Base-by-base conservation (phyloP, 2,329 filamentous ascomycete species). In the Fusarium sp. region DNA sequence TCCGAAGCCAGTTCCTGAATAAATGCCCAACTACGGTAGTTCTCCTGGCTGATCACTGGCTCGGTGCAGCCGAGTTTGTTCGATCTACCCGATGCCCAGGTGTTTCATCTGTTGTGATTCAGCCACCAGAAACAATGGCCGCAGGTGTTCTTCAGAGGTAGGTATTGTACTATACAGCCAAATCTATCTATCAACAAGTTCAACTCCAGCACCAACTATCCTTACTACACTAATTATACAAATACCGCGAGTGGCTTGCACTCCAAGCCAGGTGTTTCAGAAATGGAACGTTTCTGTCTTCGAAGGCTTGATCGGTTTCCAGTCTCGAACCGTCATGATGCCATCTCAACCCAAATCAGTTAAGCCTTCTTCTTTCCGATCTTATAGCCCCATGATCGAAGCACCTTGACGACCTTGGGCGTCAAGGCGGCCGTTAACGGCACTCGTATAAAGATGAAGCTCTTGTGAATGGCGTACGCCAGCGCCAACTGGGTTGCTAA, bases 381-480 rank as follows among this genome's bases (percentile, higher is more conserved):
- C 77, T 98, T 89, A 91, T 93, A 98, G 8, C 96, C 96, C 93
- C 95, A 97, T 15, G 89, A 86, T 69, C 95, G 86, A 28, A 99
- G 84, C 15, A 90, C 88, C 81, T 93, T 97, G 75, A 98, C 96
- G n/a, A 98, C 91, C 81, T 97, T 98, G 3, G 96, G 96, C 11
- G 93, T 94, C 33, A 98, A 86, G 5, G 94, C 95, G 15, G 93
- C 94, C 2, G 96, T 96, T 68, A 98, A 82, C 11, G 96, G 96
- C 12, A 99, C 93, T n/a, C 96, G 89, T 70, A 98, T 80, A 80
- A 99, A 97, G 75, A 99, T 98, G 80, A 98, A 93, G 73, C 92
- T 97, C 83, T 99, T 99, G 85, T 99, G 96, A 61, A 99, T 93
- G 28, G 95, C 95, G 77, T 99, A 99, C 15, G 96, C 96, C 48